A percentile compares a stretch with the other conserved stretches of the same genome.
These are phyloP conservation scores for Pascua sp. DNA, from an alignment of 1,284 basidiomycete genomes.

Conservation along the genomic window DNA sequence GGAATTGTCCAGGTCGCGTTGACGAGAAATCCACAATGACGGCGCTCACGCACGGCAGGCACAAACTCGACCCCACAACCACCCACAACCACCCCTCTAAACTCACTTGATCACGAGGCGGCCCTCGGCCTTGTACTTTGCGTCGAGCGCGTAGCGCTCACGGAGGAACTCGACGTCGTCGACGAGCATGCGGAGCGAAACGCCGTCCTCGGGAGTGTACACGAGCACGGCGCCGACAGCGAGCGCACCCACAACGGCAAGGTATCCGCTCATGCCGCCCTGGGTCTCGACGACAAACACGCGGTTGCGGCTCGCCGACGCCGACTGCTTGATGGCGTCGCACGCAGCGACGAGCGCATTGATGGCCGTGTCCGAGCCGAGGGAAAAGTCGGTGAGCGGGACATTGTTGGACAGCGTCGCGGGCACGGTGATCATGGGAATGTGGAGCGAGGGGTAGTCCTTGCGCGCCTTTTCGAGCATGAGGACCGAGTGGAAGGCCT, in stretches of 20 bases:
- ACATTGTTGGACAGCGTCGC: conserved; percentile 98
- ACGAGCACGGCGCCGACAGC: conserved; percentile 88
- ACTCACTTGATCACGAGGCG: conserved; percentile 83
- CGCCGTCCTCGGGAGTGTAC: conserved; percentile 90
- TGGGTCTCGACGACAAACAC: conserved; percentile 99
- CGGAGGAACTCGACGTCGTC: conserved; percentile 87
- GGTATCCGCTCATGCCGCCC: conserved; percentile 92
- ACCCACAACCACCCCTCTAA: conserved; percentile 4
- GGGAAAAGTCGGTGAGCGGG: conserved; percentile 89
- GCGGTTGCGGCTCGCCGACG: conserved; percentile 87
- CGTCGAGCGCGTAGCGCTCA: conserved; percentile 78
- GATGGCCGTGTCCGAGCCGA: conserved; percentile 92
- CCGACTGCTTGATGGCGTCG: conserved; percentile 97
- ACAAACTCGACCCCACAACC: too few relatives aligned
- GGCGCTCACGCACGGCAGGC: too few relatives aligned
- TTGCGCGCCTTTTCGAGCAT: conserved; percentile 75
- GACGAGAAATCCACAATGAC: too few relatives aligned
- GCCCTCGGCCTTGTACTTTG: conserved; percentile 85
- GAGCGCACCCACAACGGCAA: conserved; percentile 90
- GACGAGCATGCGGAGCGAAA: conserved; percentile 73
- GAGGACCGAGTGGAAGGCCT: conserved; percentile 78
- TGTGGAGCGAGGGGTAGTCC: conserved; percentile 83
- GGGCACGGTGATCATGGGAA: conserved; percentile 88
- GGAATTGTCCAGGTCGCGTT: too few relatives aligned
- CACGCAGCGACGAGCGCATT: conserved; percentile 97